A percentile compares a stretch with the other conserved stretches of the same genome.
These are phyloP conservation scores for Panicum hallii DNA, from an alignment of 202 grass and related monocot species.

Conservation along the genomic window DNA sequence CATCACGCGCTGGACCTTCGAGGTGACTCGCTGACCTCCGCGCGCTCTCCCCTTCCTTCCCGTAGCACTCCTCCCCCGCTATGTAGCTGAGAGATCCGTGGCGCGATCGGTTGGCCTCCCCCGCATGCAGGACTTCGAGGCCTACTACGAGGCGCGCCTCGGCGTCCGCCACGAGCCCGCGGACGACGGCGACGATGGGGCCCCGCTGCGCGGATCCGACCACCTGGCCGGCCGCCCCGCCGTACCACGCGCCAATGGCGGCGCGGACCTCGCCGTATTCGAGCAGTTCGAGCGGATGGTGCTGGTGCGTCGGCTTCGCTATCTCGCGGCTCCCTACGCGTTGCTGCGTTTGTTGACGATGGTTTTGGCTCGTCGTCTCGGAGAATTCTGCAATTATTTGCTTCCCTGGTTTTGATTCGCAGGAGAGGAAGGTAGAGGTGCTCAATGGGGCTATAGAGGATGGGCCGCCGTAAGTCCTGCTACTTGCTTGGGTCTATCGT, in stretches of 20 bases:
- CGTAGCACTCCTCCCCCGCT: background rate
- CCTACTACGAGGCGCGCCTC: slow-evolving; percentile 63
- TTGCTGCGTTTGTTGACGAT: slow-evolving; percentile 20
- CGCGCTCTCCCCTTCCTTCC: background rate
- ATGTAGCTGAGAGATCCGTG: slow-evolving; percentile 48
- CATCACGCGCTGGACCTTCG: slow-evolving; percentile 61
- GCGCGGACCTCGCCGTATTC: slow-evolving; percentile 71
- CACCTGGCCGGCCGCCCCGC: background rate
- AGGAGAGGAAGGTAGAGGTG: slow-evolving; percentile 54
- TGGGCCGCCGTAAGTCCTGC: slow-evolving; percentile 50
- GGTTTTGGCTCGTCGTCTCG: background rate
- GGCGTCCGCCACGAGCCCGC: slow-evolving; percentile 63
- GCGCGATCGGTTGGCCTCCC: background rate
- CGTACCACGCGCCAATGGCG: slow-evolving; percentile 53
- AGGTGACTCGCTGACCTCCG: slow-evolving; percentile 35
- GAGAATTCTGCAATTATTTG: background rate
- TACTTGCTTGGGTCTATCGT: background rate
- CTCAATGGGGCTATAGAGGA: slow-evolving; percentile 52
- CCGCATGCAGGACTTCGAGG: slow-evolving; percentile 45
- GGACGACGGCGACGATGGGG: slow-evolving; percentile 11
- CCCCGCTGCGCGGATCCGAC: background rate
- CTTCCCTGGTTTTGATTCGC: slow-evolving; percentile 27
- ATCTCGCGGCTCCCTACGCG: background rate
- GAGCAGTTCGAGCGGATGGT: slow-evolving; percentile 83
- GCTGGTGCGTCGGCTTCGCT: slow-evolving; percentile 43